These are phyloP conservation scores for Areca catechu DNA, from an alignment of 176 grass and related monocot genomes.

Conservation along the genomic window DNA sequence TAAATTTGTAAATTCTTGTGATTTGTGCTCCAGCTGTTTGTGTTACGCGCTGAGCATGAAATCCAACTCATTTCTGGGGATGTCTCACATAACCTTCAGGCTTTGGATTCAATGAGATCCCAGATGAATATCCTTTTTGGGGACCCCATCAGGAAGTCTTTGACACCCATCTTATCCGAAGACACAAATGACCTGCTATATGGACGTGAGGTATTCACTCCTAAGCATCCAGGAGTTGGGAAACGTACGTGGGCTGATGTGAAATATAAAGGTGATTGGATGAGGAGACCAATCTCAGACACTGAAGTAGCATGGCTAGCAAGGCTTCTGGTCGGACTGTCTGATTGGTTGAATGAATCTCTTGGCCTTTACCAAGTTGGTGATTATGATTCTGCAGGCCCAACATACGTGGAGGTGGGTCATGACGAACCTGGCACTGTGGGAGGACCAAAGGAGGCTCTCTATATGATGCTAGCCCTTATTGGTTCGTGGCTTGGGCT, in stretches of 20 bases:
- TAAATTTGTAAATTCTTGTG: too few species aligned
- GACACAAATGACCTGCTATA: slow-evolving; percentile 15
- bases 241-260: slow-evolving; percentile 37
- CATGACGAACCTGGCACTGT: slow-evolving; percentile 26
- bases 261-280: slow-evolving; percentile 76
- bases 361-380: slow-evolving; percentile 30
- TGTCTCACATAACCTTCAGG: slow-evolving; percentile 28
- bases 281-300: slow-evolving; percentile 63
- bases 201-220: slow-evolving; percentile 52
- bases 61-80: slow-evolving; percentile 49
- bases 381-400: slow-evolving; percentile 13
- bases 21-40: slow-evolving; percentile 34
- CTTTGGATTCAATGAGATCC: slow-evolving; percentile 40
- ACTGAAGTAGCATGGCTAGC: slow-evolving; percentile 79
- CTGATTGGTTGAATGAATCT: slow-evolving; percentile 47
- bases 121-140: slow-evolving; percentile 50
- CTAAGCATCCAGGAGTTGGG: slow-evolving; percentile 44
- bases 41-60: slow-evolving; percentile 62
- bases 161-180: slow-evolving; percentile 5
- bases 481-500: slow-evolving; percentile 38
- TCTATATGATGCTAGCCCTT: slow-evolving; percentile 27
- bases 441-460: slow-evolving; percentile 42
- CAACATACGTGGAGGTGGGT: slow-evolving; percentile 32
- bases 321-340: slow-evolving; percentile 48
- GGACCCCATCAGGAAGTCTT: slow-evolving; percentile 20